Conservation (phyloP, 2,329 filamentous ascomycete species). For the Colletotrichum liriopes region DNA sequence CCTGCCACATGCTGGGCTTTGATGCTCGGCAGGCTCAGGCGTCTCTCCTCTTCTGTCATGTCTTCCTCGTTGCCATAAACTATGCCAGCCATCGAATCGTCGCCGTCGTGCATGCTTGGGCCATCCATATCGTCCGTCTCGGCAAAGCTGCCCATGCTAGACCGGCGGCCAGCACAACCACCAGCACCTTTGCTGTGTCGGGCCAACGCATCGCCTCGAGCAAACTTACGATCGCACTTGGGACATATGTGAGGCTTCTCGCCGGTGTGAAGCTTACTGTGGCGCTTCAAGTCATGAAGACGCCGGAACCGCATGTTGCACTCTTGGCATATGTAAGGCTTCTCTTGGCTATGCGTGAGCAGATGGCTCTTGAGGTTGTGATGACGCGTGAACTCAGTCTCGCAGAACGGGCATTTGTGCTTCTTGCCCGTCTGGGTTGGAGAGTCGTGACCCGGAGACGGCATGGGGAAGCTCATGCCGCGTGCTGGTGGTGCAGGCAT, state of each 20-base stretch:
- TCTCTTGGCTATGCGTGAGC: conserved; percentile 97
- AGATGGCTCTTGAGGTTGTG: conserved; percentile 98
- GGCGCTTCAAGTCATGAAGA: conserved; percentile 94
- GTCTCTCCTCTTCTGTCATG: conserved; percentile 72
- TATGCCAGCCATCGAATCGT: conserved; percentile 68
- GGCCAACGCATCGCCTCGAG: conserved; percentile 93
- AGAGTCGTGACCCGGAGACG: conserved; percentile 60
- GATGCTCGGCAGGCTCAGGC: conserved; percentile 81
- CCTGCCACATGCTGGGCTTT: conserved; percentile 79
- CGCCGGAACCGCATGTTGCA: conserved; percentile 94
- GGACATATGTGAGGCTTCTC: conserved; percentile 96
- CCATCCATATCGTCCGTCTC: conserved; percentile 82
- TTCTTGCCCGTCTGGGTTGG: conserved; percentile 80
- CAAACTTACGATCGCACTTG: conserved; percentile 95
- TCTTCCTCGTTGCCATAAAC: conserved; percentile 69
- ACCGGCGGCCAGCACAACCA: conserved; percentile 91
- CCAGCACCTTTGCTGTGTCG: conserved; percentile 96
- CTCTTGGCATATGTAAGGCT: conserved; percentile 94
- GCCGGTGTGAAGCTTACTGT: conserved; percentile 96
- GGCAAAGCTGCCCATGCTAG: conserved; percentile 87
- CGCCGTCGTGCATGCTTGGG: conserved; percentile 63
- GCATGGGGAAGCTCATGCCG: conserved; percentile 72
- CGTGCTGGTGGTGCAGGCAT: conserved; percentile 64
- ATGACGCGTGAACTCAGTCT: conserved; percentile 96
- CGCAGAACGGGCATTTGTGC: conserved; percentile 96